Percentiles rank a stretch among this genome's conserved stretches.
These are phyloP conservation scores for Panicum hallii DNA, from an alignment of 202 grass and related monocot species.

Conservation along the genomic window DNA sequence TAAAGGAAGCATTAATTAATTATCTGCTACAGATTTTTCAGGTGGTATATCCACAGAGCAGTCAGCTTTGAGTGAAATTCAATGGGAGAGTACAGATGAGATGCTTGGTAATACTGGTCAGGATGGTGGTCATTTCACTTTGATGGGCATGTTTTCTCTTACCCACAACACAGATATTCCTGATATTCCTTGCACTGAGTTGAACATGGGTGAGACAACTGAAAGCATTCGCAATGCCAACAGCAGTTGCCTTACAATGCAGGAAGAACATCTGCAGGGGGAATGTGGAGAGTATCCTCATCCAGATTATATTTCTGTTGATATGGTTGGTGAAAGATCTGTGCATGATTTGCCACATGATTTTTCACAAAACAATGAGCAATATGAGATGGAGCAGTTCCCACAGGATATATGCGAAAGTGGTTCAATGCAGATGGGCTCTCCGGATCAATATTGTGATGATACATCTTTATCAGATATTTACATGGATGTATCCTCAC, in stretches of 20 bases:
- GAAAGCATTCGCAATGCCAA: slow-evolving; percentile 57
- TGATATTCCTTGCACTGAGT: slow-evolving; percentile 45
- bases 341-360: slow-evolving; percentile 43
- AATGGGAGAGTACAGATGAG: slow-evolving; percentile 36
- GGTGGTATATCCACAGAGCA: slow-evolving; percentile 46
- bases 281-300: slow-evolving; percentile 46
- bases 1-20: slow-evolving; percentile 17
- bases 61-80: slow-evolving; percentile 58
- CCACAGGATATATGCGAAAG: slow-evolving; percentile 56
- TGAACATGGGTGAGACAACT: slow-evolving; percentile 51
- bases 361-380: slow-evolving; percentile 49
- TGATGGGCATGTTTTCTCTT: slow-evolving; percentile 41
- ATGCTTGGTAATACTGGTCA: slow-evolving; percentile 46
- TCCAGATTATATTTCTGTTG: slow-evolving; percentile 48
- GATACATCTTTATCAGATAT: slow-evolving; percentile 60
- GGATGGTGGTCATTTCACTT: slow-evolving; percentile 46
- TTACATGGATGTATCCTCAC: slow-evolving; percentile 54
- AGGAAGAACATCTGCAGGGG: slow-evolving; percentile 50
- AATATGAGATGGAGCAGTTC: slow-evolving; percentile 52
- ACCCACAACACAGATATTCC: slow-evolving; percentile 36
- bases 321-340: slow-evolving; percentile 40
- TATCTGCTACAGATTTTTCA: slow-evolving; percentile 54
- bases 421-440: slow-evolving; percentile 52
- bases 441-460: slow-evolving; percentile 58
- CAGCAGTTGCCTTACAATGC: slow-evolving; percentile 55